These are phyloP conservation scores for Diospyros kaki DNA, from an alignment of 148 eudicot genomes.

Conservation along the genomic window DNA sequence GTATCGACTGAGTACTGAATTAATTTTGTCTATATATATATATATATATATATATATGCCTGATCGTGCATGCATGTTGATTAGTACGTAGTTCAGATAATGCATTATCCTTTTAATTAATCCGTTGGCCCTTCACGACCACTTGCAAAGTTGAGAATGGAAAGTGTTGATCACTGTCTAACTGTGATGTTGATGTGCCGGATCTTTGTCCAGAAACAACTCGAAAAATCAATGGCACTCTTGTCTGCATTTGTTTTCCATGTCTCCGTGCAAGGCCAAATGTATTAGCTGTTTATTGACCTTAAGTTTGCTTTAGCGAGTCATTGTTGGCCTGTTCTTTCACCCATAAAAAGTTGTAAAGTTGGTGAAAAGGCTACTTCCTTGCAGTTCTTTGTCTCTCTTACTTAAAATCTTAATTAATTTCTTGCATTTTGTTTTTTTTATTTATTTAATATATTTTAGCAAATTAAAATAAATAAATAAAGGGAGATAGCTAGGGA, in stretches of 20 bases:
- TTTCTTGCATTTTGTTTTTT: background rate
- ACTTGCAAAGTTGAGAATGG: constrained; percentile 7
- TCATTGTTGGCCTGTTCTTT: constrained; percentile 21
- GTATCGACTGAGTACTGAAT: too few relatives aligned
- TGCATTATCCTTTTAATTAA: background rate
- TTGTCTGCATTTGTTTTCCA: constrained; percentile 29
- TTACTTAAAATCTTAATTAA: background rate
- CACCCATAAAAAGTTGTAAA: constrained; percentile 8
- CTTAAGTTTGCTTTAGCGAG: constrained; percentile 17
- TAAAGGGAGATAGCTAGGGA: background rate
- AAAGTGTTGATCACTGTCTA: constrained; percentile 17
- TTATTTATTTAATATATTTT: background rate
- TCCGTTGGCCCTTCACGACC: constrained; percentile 15
- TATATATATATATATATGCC: too few relatives aligned
- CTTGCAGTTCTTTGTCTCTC: background rate
- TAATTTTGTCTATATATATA: too few relatives aligned
- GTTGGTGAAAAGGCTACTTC: constrained; percentile 18
- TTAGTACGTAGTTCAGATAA: background rate
- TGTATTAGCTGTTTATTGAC: constrained; percentile 28
- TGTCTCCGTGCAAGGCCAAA: constrained; percentile 31
- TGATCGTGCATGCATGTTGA: too few relatives aligned
- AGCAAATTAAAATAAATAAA: background rate
- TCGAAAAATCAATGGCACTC: constrained; percentile 14
- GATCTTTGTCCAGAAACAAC: constrained; percentile 28
- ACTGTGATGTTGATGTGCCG: constrained; percentile 17